Base-by-base conservation (phyloP, 768 basidiomycete genomes). In the Amanita pallidorosea region DNA sequence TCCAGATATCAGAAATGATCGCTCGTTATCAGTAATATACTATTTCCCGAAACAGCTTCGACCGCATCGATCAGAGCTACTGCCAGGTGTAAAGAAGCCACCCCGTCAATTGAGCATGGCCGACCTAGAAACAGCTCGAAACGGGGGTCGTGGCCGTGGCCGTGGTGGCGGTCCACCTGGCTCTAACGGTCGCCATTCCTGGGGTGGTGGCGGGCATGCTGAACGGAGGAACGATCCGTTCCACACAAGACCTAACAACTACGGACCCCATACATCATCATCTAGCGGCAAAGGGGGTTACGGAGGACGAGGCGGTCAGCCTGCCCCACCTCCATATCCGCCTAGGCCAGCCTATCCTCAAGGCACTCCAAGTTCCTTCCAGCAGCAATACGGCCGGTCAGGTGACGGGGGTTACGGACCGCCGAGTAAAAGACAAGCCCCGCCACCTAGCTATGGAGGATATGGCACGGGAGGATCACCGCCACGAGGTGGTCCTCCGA, bases 41-140 rank as follows among this genome's bases (percentile, higher is more conserved):
- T 83, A 79, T 65, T 96, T 93, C 77, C 94, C 96, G 0, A 77
- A 80, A 60, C 95, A 97, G 60, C 64, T 83, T 11, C 76, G 76
- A 2, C 89, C 92, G 2, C 96, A 99, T 63, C 82, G 79, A 43
- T 95, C 92, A 13, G 70, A 85, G 38, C 68, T 98, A 23, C 72
- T 99, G 2, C 83, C 83, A 7, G 89, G 88, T 1, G 80, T 78
- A 25, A 77, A 68, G 56, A 75, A 74, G 51, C 72, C 79, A 1
- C 67, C 74, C 8, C 76, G 81, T 8, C 65, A 81, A 1, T 72
- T 99, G 35, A 79, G 76, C 9, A 63, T 80, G 2, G 68, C 70
- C 25, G 96, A 99, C 61, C 67, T 86, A 47, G 90, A 92, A 56
- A 67, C 69, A 22, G 76, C 81, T 1, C 76, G 86, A 40, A 66